Evolutionary conservation across 2,329 filamentous ascomycete species (phyloP), one percentile per base, ranked within the genome.

Genomic region (Colletotrichum brevisporum): DNA sequence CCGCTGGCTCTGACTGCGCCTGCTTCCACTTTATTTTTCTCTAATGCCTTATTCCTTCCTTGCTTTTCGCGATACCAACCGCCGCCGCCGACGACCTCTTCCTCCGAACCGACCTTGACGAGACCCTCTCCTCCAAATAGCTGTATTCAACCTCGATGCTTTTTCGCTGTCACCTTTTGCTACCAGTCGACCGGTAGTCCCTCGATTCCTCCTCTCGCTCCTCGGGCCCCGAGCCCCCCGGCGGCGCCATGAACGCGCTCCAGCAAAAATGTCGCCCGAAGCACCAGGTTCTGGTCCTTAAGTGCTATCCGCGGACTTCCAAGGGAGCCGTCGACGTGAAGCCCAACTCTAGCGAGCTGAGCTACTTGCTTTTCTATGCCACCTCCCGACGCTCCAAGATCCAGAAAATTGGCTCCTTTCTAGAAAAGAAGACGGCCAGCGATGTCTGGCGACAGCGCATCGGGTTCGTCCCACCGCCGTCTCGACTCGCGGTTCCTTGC

Each of bases 331-430:
- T 95, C 78, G 94, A 97, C 76, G 94, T 97, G 77, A 97, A 95
- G 83, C 95, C 96, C 52, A 98, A 98, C 82, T 94, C 94, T 73
- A 97, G 94, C 83, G 96, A 99, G 85, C 89, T 99, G 72, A 97
- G 94, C 82, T 98, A 98, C 79, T 89, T 99, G 73, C 90, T 98
- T 63, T 98, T 97, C 87, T 98, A 99, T 85, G 94, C 94, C 71
- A 97, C 93, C 78, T 97, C 95, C 75, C 93, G 95, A 70, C 91
- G 94, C 73, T 95, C 93, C 82, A 99, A 98, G 86, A 90, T 98
- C 75, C 94, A 96, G 77, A 99, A 99, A 83, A 95, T 99, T 74
- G 94, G 94, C 80, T 91, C 90, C 75, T 99, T 98, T 78, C 87
- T 99, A 73, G 95, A 98, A 84, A 97, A 95, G 85, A 94, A 95